A percentile compares a stretch with the other conserved stretches of the same genome.
These are phyloP conservation scores for Kodamaea sagamina DNA, from an alignment of 805 yeast genomes.

Conservation along the genomic window DNA sequence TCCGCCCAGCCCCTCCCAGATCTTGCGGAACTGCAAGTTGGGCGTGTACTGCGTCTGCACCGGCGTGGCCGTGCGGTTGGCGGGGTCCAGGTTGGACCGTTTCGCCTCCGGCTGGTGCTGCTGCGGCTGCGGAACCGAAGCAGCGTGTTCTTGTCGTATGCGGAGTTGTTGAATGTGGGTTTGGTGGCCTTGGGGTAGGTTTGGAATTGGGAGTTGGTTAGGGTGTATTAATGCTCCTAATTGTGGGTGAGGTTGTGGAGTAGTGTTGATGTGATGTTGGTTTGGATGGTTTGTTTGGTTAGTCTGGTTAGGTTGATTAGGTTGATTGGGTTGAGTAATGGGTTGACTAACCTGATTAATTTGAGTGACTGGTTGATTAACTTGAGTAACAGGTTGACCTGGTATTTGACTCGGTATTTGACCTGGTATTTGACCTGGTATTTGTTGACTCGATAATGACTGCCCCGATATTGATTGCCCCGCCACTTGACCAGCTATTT, in stretches of 20 bases:
- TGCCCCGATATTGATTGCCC: too few species aligned
- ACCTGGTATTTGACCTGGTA: too few species aligned
- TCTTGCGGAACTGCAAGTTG: slow-evolving; percentile 24
- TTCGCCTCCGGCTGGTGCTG: slow-evolving; percentile 2
- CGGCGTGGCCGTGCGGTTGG: slow-evolving; percentile 16
- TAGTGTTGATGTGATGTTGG: too few species aligned
- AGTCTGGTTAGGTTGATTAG: background rate
- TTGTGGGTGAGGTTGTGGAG: too few species aligned
- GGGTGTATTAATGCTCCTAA: too few species aligned
- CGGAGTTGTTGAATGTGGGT: slow-evolving; percentile 3
- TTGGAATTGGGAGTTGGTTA: background rate
- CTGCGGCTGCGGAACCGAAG: background rate
- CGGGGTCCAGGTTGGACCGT: slow-evolving; percentile 9
- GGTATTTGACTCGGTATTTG: background rate
- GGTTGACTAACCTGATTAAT: background rate
- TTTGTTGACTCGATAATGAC: too few species aligned
- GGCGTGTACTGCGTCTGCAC: slow-evolving; percentile 24
- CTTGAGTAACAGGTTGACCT: slow-evolving; percentile 8
- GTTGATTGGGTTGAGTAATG: background rate
- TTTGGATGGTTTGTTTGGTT: slow-evolving; percentile 3
- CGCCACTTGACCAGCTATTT: too few species aligned
- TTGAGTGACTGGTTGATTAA: background rate
- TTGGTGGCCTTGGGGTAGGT: slow-evolving; percentile 3
- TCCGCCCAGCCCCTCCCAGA: slow-evolving; percentile 29
- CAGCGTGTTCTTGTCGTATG: background rate